A percentile compares a stretch with the other conserved stretches of the same genome.
These are phyloP conservation scores for Aspergillus melleus DNA, from an alignment of 2,329 filamentous ascomycete species.

Conservation along the genomic window DNA sequence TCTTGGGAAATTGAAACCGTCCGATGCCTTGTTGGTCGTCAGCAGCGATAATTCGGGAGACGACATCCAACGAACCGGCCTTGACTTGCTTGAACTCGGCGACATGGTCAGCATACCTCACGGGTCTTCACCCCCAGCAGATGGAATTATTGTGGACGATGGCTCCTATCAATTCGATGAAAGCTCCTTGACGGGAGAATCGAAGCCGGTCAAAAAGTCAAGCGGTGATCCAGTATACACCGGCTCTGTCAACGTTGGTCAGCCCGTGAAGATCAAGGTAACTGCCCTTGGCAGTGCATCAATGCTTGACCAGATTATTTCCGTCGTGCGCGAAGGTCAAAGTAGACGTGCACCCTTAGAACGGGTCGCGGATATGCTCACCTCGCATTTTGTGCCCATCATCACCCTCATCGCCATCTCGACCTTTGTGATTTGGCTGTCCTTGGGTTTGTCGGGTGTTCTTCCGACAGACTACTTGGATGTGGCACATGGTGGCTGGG, in stretches of 20 bases:
- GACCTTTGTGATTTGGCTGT: constrained; percentile 50
- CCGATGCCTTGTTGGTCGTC: constrained; percentile 68
- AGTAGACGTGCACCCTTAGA: constrained; percentile 51
- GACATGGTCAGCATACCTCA: constrained; percentile 74
- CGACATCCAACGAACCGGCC: constrained; percentile 49
- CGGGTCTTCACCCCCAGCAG: constrained; percentile 80
- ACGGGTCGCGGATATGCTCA: constrained; percentile 48
- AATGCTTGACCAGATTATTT: constrained; percentile 52
- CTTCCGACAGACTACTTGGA: constrained; percentile 53
- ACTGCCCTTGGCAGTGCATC: constrained; percentile 48
- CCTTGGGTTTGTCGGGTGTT: constrained; percentile 44
- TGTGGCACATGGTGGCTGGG: constrained; percentile 49
- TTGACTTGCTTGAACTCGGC: constrained; percentile 72
- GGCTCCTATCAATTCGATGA: constrained; percentile 77
- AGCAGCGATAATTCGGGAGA: constrained; percentile 13
- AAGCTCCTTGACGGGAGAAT: constrained; percentile 73
- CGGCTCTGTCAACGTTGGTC: constrained; percentile 50
- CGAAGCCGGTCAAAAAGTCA: constrained; percentile 45
- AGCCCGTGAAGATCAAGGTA: constrained; percentile 46
- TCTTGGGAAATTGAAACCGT: constrained; percentile 74
- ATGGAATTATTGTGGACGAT: constrained; percentile 61
- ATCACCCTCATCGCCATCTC: constrained; percentile 50
- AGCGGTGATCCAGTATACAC: constrained; percentile 46
- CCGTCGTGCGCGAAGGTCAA: constrained; percentile 51
- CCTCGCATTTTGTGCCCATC: constrained; percentile 51